Evolutionary conservation across 1,139 yeast genomes (phyloP).

Genomic region (Candida sp.): DNA sequence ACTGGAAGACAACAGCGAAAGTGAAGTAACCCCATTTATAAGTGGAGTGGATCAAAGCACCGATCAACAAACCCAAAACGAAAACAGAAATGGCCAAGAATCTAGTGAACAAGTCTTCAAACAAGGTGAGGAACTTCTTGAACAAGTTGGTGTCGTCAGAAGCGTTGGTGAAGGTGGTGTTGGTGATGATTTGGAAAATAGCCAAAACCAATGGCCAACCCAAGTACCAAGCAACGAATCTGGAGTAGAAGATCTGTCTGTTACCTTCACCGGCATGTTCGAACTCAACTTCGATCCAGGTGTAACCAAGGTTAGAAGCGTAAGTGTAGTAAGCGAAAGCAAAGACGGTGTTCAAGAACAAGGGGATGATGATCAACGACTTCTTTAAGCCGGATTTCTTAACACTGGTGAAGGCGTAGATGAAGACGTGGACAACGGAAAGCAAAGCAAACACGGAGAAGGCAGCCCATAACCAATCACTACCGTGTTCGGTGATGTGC

Average conservation of each 20-base stretch:
- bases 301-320: conserved; percentile 73
- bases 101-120: conserved; percentile 31
- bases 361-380: conserved; percentile 48
- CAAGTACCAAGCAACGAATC: conserved; percentile 72
- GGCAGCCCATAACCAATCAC: conserved; percentile 76
- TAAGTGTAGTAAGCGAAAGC: conserved; percentile 61
- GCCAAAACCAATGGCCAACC: conserved; percentile 59
- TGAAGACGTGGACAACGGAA: conserved; percentile 42
- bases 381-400: conserved; percentile 38
- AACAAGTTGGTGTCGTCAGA: conserved; percentile 22
- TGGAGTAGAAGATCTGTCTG: conserved; percentile 69
- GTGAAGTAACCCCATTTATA: conserved; percentile 73
- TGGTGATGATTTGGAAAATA: conserved; percentile 50
- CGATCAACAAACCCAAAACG: conserved; percentile 59
- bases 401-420: conserved; percentile 42
- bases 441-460: conserved; percentile 52
- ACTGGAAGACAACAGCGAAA: conserved; percentile 38
- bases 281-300: conserved; percentile 58
- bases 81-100: conserved; percentile 51
- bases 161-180: conserved; percentile 24
- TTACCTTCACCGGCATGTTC: conserved; percentile 49
- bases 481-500: conserved; percentile 61
- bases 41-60: conserved; percentile 54
- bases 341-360: conserved; percentile 49
- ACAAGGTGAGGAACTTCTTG: conserved; percentile 25